Evolutionary conservation across 192 early-diverging fungal species (phyloP), one percentile per base, ranked within the genome.

Genomic region (Backusella psychrophila): DNA sequence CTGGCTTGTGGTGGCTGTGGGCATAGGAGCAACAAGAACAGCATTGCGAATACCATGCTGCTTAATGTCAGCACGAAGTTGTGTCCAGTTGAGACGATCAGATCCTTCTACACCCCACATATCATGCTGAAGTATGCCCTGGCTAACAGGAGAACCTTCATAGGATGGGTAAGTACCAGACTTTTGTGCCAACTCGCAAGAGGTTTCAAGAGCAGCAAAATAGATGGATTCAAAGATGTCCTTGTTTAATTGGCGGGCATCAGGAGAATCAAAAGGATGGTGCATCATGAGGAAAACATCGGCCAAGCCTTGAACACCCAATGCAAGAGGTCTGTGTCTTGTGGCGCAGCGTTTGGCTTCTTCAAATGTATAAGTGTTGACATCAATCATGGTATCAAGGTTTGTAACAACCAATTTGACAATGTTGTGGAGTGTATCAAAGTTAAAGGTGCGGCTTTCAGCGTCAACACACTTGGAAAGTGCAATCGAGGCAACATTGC

Each of bases 311-410:
- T 97, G 95, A 11, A 97, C 95, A 52, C 95, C 95, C 31, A 97
- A 80, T 14, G 94, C 94, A 78, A 97, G 90, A 67, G 97, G 96
- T 42, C 97, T 89, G 85, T 98, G 95, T 67, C 94, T 93, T 89
- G 94, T 88, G 87, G 97, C 97, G 79, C 94, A 95, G 53, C 80
- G 85, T 41, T 89, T 85, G 26, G 96, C 94, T 86, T 96, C 94
- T 19, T 85, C 85, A 52, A 98, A 93, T 2, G 96, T 95, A 85
- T 98, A 98, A 77, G 89, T 95, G 88, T 97, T 98, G 80, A 94
- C 87, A 81, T 98, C 96, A 77, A 98, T 98, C 81, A 98, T 94
- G 86, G 94, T 95, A 93, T 98, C 96, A 75, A 98, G 81, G 87
- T 98, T 98, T 75, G 85, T 87, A 31, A 95, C 90, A 15, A 93